Base-by-base conservation (phyloP, 805 yeast genomes). In the Vanderwaltozyma verrucispora region DNA sequence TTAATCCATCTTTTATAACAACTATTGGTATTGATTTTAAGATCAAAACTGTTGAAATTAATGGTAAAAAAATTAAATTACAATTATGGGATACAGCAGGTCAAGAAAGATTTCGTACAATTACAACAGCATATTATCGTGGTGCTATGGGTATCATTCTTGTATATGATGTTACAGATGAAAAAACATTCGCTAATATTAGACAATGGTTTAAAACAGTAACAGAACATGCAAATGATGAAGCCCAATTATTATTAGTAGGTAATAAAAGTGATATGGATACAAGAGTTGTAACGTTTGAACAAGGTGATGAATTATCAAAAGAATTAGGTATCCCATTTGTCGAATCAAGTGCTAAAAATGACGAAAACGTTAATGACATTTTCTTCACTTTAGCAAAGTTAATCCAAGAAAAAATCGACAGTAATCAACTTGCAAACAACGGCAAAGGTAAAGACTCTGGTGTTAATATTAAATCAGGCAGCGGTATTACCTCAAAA, bases 1-100 rank as follows among this genome's bases (percentile, higher is more conserved):
- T 92, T 69, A 88, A 89, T 53, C 96, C 97, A 5, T 77, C 92
- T 16, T 92, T 89, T 64, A 92, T 92, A 65, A 87, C 97, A 42
- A 92, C 98, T 33, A 92, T 92, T 54, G 98, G 98, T 38, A 92
- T 92, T 53, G 98, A 92, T 63, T 92, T 92, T 74, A 92, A 92
- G 68, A 89, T 92, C 60, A 81, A 96, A 65, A 88, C 96, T 21
- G 84, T 88, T 49, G 96, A 89, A 51, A 73, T 88, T 47, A 89
- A 89, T 46, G 96, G 95, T 37, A 83, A 84, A 64, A 81, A 81
- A 47, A 83, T 92, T 63, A 92, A 92, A 66, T 73, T 89, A 58
- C 98, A 92, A 63, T 83, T 89, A 31, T 82, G 96, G 96, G 96
- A 87, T 60, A 87, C 96, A 29, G 96, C 96, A 1, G 96, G 96